These are phyloP conservation scores for Starmerella vaccinii DNA, from an alignment of 805 yeast genomes.

Conservation along the genomic window DNA sequence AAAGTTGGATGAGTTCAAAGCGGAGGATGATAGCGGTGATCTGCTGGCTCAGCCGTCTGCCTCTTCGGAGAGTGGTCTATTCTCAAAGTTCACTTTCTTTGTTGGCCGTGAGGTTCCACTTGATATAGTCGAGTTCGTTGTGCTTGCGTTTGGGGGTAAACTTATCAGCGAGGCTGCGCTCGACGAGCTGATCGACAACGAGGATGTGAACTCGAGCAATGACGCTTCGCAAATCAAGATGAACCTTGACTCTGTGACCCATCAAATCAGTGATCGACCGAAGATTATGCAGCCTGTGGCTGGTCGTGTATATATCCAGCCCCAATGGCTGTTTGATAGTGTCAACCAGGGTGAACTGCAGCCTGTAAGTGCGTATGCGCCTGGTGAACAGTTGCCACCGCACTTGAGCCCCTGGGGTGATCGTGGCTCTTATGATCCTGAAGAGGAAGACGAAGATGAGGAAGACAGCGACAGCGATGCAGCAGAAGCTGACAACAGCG, in stretches of 20 bases:
- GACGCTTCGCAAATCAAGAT: conserved; percentile 33
- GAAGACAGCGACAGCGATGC: conserved; percentile 43
- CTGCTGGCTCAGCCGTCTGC: conserved; percentile 52
- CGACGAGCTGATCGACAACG: conserved; percentile 52
- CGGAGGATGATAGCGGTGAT: conserved; percentile 45
- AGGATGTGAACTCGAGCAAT: conserved; percentile 38
- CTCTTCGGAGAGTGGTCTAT: conserved; percentile 34
- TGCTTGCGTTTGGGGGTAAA: conserved; percentile 77
- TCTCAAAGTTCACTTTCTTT: conserved; percentile 66
- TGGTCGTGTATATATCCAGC: conserved; percentile 90
- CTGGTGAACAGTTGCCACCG: conserved; percentile 93
- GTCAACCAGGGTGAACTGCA: conserved; percentile 66
- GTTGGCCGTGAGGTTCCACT: conserved; percentile 93
- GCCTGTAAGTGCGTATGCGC: conserved; percentile 74
- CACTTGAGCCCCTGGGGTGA: conserved; percentile 99
- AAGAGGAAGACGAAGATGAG: conserved; percentile 24
- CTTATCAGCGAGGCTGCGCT: conserved; percentile 77
- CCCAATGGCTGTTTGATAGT: conserved; percentile 95
- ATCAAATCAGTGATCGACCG: conserved; percentile 92
- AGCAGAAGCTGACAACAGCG: conserved; percentile 37
- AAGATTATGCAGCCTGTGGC: conserved; percentile 62
- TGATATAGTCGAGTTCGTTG: conserved; percentile 79
- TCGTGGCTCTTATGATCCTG: conserved; percentile 77
- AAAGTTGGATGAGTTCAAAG: conserved; percentile 61
- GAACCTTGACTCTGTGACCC: conserved; percentile 66